Evolutionary conservation across 352 stramenopile species (phyloP).

Genomic region (Aphanomyces astaci): DNA sequence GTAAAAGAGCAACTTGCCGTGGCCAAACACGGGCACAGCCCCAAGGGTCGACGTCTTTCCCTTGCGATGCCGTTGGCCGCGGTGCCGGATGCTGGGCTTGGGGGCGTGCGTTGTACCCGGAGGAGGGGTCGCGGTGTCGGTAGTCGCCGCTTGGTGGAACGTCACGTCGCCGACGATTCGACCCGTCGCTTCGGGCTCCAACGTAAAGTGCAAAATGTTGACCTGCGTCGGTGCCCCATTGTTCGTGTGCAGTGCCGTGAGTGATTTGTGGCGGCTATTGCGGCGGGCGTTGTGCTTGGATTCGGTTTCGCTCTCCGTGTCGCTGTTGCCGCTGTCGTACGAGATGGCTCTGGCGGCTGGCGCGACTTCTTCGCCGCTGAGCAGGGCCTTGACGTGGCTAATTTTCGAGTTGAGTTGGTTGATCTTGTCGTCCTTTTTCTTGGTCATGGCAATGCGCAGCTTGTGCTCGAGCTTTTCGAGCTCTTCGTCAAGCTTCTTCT

Average conservation of each 20-base stretch:
- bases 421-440: conserved; percentile 87
- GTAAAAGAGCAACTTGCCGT: conserved; percentile 80
- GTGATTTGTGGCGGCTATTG: conserved; percentile 24
- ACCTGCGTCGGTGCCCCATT: neutral
- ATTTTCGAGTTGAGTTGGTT: conserved; percentile 79
- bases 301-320: conserved; percentile 72
- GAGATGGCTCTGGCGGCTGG: conserved; percentile 27
- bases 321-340: conserved; percentile 77
- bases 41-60: conserved; percentile 13
- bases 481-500: conserved; percentile 86
- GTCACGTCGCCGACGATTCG: conserved; percentile 70
- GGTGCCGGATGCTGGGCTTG: conserved; percentile 21
- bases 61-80: conserved; percentile 14
- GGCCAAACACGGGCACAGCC: conserved; percentile 52
- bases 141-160: conserved; percentile 50
- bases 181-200: conserved; percentile 76
- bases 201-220: conserved; percentile 72
- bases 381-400: conserved; percentile 57
- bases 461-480: conserved; percentile 87
- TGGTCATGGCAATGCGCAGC: conserved; percentile 78
- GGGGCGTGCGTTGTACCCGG: neutral
- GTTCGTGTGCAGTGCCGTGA: conserved; percentile 28
- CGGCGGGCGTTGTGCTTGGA: conserved; percentile 37
- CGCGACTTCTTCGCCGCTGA: conserved; percentile 56
- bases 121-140: conserved; percentile 12